phyloP scores from a whole-genome alignment of 2,329 filamentous ascomycete species.

The Penicillium sumatraense region DNA sequence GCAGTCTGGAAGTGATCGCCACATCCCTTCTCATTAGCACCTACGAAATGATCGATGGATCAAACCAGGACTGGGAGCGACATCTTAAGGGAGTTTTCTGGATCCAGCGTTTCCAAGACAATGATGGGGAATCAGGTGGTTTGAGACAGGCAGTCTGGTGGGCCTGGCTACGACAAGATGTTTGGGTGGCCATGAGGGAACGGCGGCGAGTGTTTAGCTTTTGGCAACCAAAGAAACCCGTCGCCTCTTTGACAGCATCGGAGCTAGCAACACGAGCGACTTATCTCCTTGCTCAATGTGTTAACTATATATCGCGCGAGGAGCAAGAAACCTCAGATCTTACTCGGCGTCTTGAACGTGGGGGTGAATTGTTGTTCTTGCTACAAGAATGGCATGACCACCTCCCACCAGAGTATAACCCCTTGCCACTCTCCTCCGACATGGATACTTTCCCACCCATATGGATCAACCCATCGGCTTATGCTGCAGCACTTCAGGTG shows the following conservation, averaged over 20 bases:
- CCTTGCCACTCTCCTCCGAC: constrained; percentile 40
- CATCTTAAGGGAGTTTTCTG: constrained; percentile 69
- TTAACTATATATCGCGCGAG: constrained; percentile 63
- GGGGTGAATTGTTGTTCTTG: constrained; percentile 52
- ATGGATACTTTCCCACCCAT: constrained; percentile 50
- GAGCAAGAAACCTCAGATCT: constrained; percentile 49
- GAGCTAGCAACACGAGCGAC: constrained; percentile 60
- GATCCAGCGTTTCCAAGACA: constrained; percentile 66
- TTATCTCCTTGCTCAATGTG: constrained; percentile 60
- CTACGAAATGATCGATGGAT: constrained; percentile 69
- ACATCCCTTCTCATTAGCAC: constrained; percentile 65
- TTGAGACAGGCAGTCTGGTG: constrained; percentile 66
- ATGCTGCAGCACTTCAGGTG: constrained; percentile 56
- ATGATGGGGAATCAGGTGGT: constrained; percentile 62
- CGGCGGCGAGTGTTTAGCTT: constrained; percentile 61
- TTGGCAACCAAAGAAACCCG: constrained; percentile 59
- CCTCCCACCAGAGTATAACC: constrained; percentile 48
- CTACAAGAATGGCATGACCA: constrained; percentile 56
- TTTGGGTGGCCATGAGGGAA: constrained; percentile 68
- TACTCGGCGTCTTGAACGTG: constrained; percentile 51
- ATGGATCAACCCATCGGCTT: constrained; percentile 57
- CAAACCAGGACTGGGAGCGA: constrained; percentile 62
- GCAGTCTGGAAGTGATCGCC: constrained; percentile 61
- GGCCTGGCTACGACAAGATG: constrained; percentile 69
- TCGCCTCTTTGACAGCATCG: constrained; percentile 54